Conservation (phyloP, 2,329 filamentous ascomycete genomes). For the Diaporthe vexans region DNA sequence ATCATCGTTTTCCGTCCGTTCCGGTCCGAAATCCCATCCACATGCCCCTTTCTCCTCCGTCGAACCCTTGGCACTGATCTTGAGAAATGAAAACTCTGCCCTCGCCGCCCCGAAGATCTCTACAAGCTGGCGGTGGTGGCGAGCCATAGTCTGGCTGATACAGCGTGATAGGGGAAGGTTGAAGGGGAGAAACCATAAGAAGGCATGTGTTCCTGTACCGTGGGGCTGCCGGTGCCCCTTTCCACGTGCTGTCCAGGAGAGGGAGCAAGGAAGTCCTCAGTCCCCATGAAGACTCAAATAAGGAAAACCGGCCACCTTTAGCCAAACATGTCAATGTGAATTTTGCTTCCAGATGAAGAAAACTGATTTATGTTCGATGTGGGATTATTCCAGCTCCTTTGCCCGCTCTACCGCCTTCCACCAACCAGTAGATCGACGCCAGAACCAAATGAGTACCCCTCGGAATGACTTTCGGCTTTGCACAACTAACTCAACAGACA, state of each 20-base stretch:
- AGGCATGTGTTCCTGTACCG: constrained; percentile 47
- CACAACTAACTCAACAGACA: background rate
- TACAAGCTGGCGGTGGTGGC: too few species aligned
- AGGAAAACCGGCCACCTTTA: constrained; percentile 2
- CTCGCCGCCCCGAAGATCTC: too few species aligned
- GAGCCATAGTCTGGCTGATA: too few species aligned
- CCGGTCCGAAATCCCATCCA: too few species aligned
- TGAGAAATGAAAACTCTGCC: too few species aligned
- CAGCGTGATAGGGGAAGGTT: too few species aligned
- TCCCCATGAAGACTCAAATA: background rate
- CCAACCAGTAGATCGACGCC: constrained; percentile 35
- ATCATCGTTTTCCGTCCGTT: too few species aligned
- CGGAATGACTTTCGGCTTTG: constrained; percentile 23
- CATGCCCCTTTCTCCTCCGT: too few species aligned
- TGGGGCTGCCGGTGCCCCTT: constrained; percentile 31
- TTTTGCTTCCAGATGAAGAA: constrained; percentile 34
- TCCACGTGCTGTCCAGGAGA: constrained; percentile 13
- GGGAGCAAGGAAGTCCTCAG: background rate
- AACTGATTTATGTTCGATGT: constrained; percentile 6
- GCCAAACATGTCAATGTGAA: constrained; percentile 36
- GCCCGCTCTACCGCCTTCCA: constrained; percentile 24
- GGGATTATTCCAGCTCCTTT: constrained; percentile 12
- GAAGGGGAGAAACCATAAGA: constrained; percentile 28
- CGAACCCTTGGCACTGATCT: too few species aligned
- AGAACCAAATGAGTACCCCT: background rate